Conservation (phyloP, 805 yeast genomes). For the Komagataella mondaviorum region DNA sequence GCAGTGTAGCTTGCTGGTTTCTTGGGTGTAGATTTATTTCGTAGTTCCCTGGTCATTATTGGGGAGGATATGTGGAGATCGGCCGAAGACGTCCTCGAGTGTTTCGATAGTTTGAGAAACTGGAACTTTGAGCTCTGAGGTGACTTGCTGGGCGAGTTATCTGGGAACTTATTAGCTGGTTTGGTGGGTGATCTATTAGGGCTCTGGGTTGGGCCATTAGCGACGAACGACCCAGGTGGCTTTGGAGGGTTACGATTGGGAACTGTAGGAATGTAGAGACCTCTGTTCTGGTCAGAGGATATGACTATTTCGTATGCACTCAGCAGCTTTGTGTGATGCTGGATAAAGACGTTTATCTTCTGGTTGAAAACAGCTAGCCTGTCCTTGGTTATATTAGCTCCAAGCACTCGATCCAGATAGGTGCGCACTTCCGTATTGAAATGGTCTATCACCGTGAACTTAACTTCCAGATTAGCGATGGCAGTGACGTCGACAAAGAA, state of each 20-base stretch:
- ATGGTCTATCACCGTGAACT: background rate
- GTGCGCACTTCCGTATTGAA: background rate
- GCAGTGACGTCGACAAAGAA: background rate
- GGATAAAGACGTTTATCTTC: background rate
- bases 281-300: background rate
- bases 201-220: background rate
- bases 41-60: background rate
- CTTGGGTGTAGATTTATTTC: background rate
- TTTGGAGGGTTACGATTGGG: background rate
- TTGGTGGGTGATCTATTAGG: background rate
- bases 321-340: background rate
- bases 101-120: background rate
- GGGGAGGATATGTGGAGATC: background rate
- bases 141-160: background rate
- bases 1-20: background rate
- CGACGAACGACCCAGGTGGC: background rate
- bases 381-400: background rate
- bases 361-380: background rate
- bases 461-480: background rate
- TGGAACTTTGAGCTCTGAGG: background rate
- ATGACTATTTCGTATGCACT: background rate
- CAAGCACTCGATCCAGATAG: background rate
- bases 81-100: background rate
- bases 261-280: background rate
- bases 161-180: background rate